phyloP scores from a whole-genome alignment of 495 filamentous ascomycete species.

The Diplogelasinospora grovesii region DNA sequence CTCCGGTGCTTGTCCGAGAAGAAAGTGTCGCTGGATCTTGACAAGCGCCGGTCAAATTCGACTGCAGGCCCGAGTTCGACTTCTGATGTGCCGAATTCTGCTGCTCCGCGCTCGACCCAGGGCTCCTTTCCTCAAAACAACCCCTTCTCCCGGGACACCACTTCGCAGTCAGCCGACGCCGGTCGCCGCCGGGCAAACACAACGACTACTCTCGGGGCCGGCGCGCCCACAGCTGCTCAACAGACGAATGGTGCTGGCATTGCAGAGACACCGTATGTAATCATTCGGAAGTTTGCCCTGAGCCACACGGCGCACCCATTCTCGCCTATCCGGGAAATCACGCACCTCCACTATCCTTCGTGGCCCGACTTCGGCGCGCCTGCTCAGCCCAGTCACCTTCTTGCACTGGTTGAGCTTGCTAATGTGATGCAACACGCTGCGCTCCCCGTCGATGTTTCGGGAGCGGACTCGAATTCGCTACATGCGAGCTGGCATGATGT shows the following conservation, averaged over 20 bases:
- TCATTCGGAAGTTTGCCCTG: conserved; percentile 81
- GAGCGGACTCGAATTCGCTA: conserved; percentile 27
- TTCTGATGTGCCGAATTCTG: conserved; percentile 17
- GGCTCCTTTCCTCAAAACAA: conserved; percentile 1
- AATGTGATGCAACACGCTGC: conserved; percentile 52
- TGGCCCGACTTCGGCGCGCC: conserved; percentile 98
- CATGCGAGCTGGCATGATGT: conserved; percentile 40
- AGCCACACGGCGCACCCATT: conserved; percentile 73
- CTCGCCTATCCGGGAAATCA: conserved; percentile 82
- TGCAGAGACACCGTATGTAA: conserved; percentile 63
- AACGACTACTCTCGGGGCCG: conserved; percentile 20
- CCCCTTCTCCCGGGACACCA: no score
- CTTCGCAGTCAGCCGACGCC: conserved; percentile 10
- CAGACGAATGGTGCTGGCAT: conserved; percentile 14
- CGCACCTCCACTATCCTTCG: conserved; percentile 85
- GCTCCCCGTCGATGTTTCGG: conserved; percentile 31
- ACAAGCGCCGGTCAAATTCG: conserved; percentile 35
- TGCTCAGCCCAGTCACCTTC: conserved; percentile 76
- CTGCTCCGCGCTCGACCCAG: conserved; percentile 1
- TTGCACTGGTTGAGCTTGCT: conserved; percentile 80
- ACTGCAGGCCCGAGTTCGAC: conserved; percentile 16
- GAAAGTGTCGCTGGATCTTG: conserved; percentile 66
- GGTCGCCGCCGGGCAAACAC: conserved; percentile 41
- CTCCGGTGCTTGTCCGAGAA: conserved; percentile 74
- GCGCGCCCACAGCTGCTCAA: conserved; percentile 21